Evolutionary conservation across 176 grass and related monocot genomes (phyloP).

Genomic region (Ampelocalamus luodianensis): DNA sequence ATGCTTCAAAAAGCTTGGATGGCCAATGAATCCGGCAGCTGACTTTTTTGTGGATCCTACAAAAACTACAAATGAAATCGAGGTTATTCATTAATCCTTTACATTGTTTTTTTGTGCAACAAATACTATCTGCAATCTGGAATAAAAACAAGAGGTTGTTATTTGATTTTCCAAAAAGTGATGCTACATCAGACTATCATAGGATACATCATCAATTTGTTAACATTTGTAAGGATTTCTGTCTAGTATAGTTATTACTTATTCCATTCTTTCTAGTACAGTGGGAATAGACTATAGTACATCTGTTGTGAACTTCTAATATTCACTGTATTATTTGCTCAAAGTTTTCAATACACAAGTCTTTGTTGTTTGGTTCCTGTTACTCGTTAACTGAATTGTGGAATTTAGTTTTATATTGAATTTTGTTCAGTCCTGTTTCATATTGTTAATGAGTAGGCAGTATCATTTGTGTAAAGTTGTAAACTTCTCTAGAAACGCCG

Average conservation of each 20-base stretch:
- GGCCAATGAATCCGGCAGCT: background rate
- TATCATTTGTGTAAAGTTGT: no score
- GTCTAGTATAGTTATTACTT: background rate
- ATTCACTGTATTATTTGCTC: background rate
- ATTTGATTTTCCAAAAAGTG: background rate
- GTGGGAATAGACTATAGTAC: background rate
- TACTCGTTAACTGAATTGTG: background rate
- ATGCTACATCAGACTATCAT: background rate
- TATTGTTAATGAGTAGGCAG: no score
- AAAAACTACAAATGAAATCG: constrained; percentile 30
- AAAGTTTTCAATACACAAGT: background rate
- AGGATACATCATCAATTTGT: background rate
- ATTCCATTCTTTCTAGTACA: background rate
- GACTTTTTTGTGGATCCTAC: constrained; percentile 57
- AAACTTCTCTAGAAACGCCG: no score
- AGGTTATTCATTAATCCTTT: constrained; percentile 49
- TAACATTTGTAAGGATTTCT: background rate
- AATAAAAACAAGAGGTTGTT: no score
- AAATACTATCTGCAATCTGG: background rate
- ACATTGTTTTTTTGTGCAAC: background rate
- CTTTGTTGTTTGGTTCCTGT: background rate
- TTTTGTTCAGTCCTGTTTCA: no score
- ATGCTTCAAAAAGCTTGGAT: no score
- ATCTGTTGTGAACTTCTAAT: background rate
- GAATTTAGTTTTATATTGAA: background rate